These are phyloP conservation scores for Pseudocercospora macadamiae DNA, from an alignment of 2,329 filamentous ascomycete species.

Conservation along the genomic window DNA sequence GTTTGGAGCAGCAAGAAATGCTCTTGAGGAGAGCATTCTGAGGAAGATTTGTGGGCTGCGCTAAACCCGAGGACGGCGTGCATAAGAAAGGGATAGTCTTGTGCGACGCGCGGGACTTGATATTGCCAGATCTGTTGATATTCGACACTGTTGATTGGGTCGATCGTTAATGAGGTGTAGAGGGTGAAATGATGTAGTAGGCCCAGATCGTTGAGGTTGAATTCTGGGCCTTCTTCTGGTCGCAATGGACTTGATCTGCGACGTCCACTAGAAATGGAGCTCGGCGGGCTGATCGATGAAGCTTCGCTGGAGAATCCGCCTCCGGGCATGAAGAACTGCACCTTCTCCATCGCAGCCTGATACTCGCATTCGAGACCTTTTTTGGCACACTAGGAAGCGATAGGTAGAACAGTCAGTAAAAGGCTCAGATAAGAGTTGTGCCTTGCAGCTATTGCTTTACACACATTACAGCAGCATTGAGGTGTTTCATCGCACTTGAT, in stretches of 20 bases:
- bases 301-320: background rate
- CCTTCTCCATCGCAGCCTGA: constrained; percentile 18
- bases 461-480: constrained; percentile 29
- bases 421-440: no score
- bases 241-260: background rate
- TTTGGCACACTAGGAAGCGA: no score
- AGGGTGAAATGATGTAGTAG: constrained; percentile 22
- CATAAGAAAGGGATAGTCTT: constrained; percentile 30
- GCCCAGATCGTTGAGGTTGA: constrained; percentile 14
- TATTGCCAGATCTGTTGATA: constrained; percentile 32
- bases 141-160: constrained; percentile 22
- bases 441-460: no score
- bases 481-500: constrained; percentile 33
- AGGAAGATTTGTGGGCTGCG: constrained; percentile 25
- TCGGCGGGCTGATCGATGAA: background rate
- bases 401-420: no score
- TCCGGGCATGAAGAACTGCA: constrained; percentile 12
- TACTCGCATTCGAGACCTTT: constrained; percentile 33
- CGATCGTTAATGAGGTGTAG: constrained; percentile 16
- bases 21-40: background rate
- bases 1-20: constrained; percentile 12
- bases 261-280: constrained; percentile 7
- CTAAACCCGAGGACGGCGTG: constrained; percentile 32
- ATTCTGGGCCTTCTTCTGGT: background rate
- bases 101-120: constrained; percentile 30